Conservation (phyloP, 495 filamentous ascomycete genomes). For the Aspergillus carlsbadensis region DNA sequence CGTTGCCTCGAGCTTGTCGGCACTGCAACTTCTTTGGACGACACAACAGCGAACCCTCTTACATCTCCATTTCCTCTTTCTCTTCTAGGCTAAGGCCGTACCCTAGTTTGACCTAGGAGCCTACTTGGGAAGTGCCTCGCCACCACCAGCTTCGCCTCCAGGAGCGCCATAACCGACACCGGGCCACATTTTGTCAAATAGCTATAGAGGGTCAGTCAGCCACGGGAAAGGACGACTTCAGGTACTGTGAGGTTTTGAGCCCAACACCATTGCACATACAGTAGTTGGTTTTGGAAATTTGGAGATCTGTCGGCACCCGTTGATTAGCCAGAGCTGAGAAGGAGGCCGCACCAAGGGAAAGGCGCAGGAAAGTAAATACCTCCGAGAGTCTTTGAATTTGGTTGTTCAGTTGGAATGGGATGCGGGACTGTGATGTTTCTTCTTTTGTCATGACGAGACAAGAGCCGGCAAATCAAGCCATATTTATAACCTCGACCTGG, state of each 20-base stretch:
- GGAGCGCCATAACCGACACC: slow-evolving; percentile 1
- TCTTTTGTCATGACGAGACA: background rate
- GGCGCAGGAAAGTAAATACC: too few species aligned
- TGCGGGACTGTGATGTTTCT: background rate
- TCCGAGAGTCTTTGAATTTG: background rate
- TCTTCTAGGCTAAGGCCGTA: background rate
- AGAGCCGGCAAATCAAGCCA: background rate
- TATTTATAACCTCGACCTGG: slow-evolving; percentile 1
- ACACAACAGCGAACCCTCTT: too few species aligned
- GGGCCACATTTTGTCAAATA: slow-evolving; percentile 2
- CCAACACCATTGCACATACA: too few species aligned
- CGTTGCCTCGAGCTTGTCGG: too few species aligned
- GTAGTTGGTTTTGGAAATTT: too few species aligned
- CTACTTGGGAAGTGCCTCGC: slow-evolving; percentile 4
- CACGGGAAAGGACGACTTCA: background rate
- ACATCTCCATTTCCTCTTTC: background rate
- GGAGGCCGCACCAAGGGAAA: too few species aligned
- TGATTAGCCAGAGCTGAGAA: too few species aligned
- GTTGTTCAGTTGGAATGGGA: background rate
- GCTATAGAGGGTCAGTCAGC: background rate
- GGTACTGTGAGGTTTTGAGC: too few species aligned
- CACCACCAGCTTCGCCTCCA: slow-evolving; percentile 1
- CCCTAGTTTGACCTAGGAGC: background rate
- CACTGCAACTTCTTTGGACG: too few species aligned
- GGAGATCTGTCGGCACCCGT: too few species aligned